A percentile compares a stretch with the other conserved stretches of the same genome.
phyloP scores from a whole-genome alignment of 179 eudicot genomes.

The Sideroxylon spinosum region DNA sequence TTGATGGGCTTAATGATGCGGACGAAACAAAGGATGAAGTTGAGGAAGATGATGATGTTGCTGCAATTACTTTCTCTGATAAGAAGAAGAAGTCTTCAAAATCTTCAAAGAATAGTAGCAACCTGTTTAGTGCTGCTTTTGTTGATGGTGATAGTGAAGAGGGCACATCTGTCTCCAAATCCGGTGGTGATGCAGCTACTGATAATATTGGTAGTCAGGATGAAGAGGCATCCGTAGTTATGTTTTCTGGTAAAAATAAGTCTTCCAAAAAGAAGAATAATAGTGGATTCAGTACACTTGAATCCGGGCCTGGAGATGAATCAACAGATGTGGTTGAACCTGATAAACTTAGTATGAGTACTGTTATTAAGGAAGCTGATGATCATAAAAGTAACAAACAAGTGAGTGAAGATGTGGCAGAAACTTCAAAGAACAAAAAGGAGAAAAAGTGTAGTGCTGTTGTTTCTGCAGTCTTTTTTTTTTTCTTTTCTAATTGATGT shows the following conservation, averaged over 20 bases:
- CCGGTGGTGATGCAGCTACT: conserved; percentile 22
- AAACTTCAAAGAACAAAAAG: conserved; percentile 74
- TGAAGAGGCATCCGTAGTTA: conserved; percentile 36
- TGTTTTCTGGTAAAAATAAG: conserved; percentile 86
- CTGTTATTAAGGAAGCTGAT: conserved; percentile 23
- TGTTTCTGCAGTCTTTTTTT: too few species aligned
- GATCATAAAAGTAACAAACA: conserved; percentile 29
- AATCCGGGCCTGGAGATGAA: conserved; percentile 28
- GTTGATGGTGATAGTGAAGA: conserved; percentile 53
- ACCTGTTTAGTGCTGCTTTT: conserved; percentile 37
- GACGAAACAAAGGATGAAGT: conserved; percentile 24
- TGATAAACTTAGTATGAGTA: conserved; percentile 17
- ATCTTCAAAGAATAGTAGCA: conserved; percentile 41
- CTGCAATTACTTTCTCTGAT: conserved; percentile 39
- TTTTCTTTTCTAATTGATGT: too few species aligned
- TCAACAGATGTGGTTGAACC: conserved; percentile 21
- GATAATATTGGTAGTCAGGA: conserved; percentile 27
- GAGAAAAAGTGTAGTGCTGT: too few species aligned
- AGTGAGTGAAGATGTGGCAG: conserved; percentile 32
- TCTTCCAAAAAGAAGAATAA: conserved; percentile 72
- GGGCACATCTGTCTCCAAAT: conserved; percentile 32
- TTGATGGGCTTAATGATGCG: conserved; percentile 36
- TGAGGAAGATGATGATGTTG: conserved; percentile 31
- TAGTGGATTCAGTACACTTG: conserved; percentile 31
- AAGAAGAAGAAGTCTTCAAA: conserved; percentile 54